Percentiles rank a stretch among this genome's conserved stretches.
Conservation (phyloP, 495 filamentous ascomycete genomes). For the Penicillium tannophilum region DNA sequence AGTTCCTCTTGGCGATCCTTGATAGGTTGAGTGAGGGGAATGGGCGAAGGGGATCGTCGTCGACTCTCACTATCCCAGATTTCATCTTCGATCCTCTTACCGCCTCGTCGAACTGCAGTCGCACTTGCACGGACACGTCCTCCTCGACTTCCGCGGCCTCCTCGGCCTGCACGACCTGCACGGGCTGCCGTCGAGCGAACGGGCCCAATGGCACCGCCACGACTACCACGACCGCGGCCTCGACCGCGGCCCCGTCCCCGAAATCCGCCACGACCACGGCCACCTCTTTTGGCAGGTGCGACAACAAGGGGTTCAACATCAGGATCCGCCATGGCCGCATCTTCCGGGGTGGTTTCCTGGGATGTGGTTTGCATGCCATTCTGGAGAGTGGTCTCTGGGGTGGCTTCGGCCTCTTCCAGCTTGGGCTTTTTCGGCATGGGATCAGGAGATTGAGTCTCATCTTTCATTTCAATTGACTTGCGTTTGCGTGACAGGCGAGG, state of each 20-base stretch:
- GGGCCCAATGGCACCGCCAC: constrained; percentile 27
- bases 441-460: constrained; percentile 21
- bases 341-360: constrained; percentile 22
- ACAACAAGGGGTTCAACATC: not conserved
- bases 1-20: constrained; percentile 46
- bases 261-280: constrained; percentile 35
- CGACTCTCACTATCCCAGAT: constrained; percentile 33
- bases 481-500: constrained; percentile 34
- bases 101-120: constrained; percentile 14
- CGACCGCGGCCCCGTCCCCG: constrained; percentile 34
- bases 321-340: constrained; percentile 1
- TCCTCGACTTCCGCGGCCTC: constrained; percentile 26
- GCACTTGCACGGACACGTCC: constrained; percentile 27
- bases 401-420: constrained; percentile 28
- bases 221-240: constrained; percentile 40
- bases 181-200: constrained; percentile 21
- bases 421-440: constrained; percentile 34
- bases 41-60: constrained; percentile 41
- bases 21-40: constrained; percentile 36
- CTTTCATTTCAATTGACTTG: constrained; percentile 31
- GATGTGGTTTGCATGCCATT: constrained; percentile 20
- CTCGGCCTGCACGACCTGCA: constrained; percentile 1
- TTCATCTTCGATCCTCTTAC: constrained; percentile 34
- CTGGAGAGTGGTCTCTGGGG: constrained; percentile 21
- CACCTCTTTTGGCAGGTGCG: constrained; percentile 26